Percentiles rank a stretch among this genome's conserved stretches.
Conservation (phyloP, 345 rosid species). For the Arabidopsis suecica region DNA sequence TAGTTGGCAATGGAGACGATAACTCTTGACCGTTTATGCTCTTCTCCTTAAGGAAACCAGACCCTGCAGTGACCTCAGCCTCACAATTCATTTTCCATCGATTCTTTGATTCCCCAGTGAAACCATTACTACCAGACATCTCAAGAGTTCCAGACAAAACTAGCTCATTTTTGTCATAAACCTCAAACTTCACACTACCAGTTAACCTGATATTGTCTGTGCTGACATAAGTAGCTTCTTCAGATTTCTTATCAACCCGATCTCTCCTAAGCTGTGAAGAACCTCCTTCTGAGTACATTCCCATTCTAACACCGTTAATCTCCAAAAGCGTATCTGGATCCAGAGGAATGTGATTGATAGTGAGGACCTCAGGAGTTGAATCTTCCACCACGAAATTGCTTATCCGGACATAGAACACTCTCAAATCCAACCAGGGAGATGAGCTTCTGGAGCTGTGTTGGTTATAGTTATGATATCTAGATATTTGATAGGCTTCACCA, state of each 20-base stretch:
- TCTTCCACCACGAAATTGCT: constrained; percentile 67
- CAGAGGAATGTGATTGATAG: constrained; percentile 72
- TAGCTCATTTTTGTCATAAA: constrained; percentile 60
- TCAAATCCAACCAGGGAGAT: constrained; percentile 77
- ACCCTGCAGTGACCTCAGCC: constrained; percentile 50
- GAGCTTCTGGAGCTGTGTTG: constrained; percentile 45
- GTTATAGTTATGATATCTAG: constrained; percentile 48
- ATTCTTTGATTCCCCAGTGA: constrained; percentile 50
- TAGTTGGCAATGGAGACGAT: constrained; percentile 51
- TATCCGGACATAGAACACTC: constrained; percentile 86
- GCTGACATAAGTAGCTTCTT: constrained; percentile 80
- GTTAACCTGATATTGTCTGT: constrained; percentile 78
- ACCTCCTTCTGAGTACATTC: constrained; percentile 62
- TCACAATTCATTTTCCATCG: constrained; percentile 83
- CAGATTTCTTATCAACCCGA: constrained; percentile 74
- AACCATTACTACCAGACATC: constrained; percentile 54
- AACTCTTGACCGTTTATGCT: constrained; percentile 52
- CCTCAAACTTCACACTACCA: constrained; percentile 80
- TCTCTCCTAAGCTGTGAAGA: constrained; percentile 77
- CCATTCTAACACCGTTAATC: constrained; percentile 70
- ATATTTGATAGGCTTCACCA: constrained; percentile 45
- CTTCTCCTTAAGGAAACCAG: constrained; percentile 66
- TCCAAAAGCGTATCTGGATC: constrained; percentile 73
- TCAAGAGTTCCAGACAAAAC: constrained; percentile 74
- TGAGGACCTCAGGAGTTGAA: constrained; percentile 67